Evolutionary conservation across 2,329 filamentous ascomycete species (phyloP).

Genomic region (Alternaria brassicae): DNA sequence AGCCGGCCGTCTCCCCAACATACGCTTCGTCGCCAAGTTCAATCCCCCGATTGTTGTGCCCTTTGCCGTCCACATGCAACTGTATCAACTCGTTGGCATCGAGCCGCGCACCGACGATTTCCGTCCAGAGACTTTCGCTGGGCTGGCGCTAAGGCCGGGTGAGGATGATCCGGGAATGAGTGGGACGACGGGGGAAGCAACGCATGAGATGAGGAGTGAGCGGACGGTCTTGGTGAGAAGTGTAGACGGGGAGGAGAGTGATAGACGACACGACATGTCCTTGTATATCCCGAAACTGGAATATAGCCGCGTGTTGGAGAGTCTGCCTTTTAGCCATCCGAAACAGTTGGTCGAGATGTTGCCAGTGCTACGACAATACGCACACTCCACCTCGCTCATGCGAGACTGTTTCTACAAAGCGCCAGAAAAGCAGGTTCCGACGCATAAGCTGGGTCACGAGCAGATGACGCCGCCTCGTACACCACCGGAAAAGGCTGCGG

Average conservation of each 20-base stretch:
- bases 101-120: conserved; percentile 63
- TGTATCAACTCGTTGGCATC: conserved; percentile 66
- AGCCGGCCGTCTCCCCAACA: conserved; percentile 68
- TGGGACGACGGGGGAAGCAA: conserved; percentile 34
- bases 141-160: conserved; percentile 59
- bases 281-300: conserved; percentile 76
- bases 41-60: conserved; percentile 77
- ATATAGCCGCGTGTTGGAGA: conserved; percentile 70
- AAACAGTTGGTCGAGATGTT: conserved; percentile 76
- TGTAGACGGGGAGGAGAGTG: conserved; percentile 28
- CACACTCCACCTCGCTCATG: conserved; percentile 71
- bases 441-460: conserved; percentile 8
- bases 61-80: conserved; percentile 66
- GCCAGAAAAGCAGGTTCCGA: conserved; percentile 35
- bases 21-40: conserved; percentile 76
- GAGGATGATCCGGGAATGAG: conserved; percentile 63
- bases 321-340: conserved; percentile 79
- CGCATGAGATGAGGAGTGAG: conserved; percentile 61
- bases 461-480: background rate
- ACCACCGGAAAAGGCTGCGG: background rate
- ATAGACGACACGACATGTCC: conserved; percentile 60
- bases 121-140: conserved; percentile 55
- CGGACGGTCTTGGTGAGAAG: conserved; percentile 55
- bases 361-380: conserved; percentile 76
- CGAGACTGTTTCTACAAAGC: conserved; percentile 62